Percentiles rank a stretch among this genome's conserved stretches.
Evolutionary conservation across 768 basidiomycete genomes (phyloP).

Genomic region (Leccinum obscurum): DNA sequence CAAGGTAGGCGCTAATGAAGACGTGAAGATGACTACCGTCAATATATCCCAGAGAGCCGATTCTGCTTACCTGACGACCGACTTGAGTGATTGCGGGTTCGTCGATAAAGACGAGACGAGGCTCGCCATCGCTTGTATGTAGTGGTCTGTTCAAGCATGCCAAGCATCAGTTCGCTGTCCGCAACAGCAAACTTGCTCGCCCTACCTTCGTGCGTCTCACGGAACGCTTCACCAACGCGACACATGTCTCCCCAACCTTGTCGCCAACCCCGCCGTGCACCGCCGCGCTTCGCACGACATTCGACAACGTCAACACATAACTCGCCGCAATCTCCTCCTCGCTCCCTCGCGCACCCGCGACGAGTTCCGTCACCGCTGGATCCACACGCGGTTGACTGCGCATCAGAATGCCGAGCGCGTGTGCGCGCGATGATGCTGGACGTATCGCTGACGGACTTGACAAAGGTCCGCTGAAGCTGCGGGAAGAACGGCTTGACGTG

Average conservation of each 20-base stretch:
- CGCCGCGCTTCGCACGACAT: constrained; percentile 66
- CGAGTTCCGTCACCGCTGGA: constrained; percentile 89
- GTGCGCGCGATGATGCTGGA: constrained; percentile 76
- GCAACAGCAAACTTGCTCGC: accelerated
- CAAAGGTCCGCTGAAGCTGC: constrained; percentile 93
- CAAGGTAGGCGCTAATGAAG: constrained; percentile 53
- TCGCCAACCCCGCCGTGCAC: constrained; percentile 70
- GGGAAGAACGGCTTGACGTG: constrained; percentile 99
- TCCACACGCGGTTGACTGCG: constrained; percentile 87
- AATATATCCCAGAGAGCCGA: not conserved
- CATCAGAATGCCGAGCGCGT: constrained; percentile 87
- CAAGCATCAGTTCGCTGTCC: not conserved
- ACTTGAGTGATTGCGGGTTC: constrained; percentile 60
- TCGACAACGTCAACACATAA: constrained; percentile 72
- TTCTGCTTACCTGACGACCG: constrained; percentile 62
- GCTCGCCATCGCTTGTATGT: constrained; percentile 60
- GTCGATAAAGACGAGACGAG: constrained; percentile 65
- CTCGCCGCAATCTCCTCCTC: constrained; percentile 73
- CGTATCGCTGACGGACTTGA: constrained; percentile 86
- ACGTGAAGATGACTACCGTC: constrained; percentile 7
- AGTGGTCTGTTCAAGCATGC: constrained; percentile 52
- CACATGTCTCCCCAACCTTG: constrained; percentile 66
- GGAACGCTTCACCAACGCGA: constrained; percentile 86
- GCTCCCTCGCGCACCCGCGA: constrained; percentile 59
- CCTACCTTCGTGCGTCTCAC: constrained; percentile 65